Evolutionary conservation across 1,284 basidiomycete species (phyloP).

Genomic region (Trametes versicolor): DNA sequence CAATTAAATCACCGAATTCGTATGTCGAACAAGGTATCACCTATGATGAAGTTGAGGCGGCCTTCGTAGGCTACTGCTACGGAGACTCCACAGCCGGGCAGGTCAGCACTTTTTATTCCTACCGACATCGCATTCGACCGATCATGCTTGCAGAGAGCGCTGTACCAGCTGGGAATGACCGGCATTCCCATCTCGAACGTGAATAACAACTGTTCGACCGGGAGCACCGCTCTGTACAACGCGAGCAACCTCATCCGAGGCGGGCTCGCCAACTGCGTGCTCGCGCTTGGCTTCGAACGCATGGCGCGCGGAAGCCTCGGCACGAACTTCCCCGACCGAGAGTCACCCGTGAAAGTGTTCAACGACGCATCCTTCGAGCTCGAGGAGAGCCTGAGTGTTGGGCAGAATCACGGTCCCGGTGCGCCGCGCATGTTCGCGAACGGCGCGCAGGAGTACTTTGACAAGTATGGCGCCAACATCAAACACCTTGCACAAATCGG

Average conservation of each 20-base stretch:
- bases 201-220: constrained; percentile 88
- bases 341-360: constrained; percentile 64
- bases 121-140: background rate
- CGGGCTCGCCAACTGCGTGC: constrained; percentile 77
- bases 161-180: constrained; percentile 90
- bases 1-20: background rate
- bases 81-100: constrained; percentile 88
- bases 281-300: constrained; percentile 90
- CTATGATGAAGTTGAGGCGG: constrained; percentile 81
- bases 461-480: constrained; percentile 76
- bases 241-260: constrained; percentile 76
- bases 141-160: constrained; percentile 59
- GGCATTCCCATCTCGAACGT: constrained; percentile 89
- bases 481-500: constrained; percentile 83
- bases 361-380: constrained; percentile 57
- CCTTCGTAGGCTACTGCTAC: constrained; percentile 84
- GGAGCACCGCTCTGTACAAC: constrained; percentile 77
- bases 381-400: constrained; percentile 60
- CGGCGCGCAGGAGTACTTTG: constrained; percentile 82
- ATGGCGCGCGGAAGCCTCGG: constrained; percentile 85
- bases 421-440: constrained; percentile 84
- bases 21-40: constrained; percentile 65
- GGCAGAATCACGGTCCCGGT: constrained; percentile 73
- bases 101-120: constrained; percentile 47
- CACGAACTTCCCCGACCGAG: constrained; percentile 77